Conservation (phyloP, 2,329 filamentous ascomycete species). For the Penicillium griseofulvum region DNA sequence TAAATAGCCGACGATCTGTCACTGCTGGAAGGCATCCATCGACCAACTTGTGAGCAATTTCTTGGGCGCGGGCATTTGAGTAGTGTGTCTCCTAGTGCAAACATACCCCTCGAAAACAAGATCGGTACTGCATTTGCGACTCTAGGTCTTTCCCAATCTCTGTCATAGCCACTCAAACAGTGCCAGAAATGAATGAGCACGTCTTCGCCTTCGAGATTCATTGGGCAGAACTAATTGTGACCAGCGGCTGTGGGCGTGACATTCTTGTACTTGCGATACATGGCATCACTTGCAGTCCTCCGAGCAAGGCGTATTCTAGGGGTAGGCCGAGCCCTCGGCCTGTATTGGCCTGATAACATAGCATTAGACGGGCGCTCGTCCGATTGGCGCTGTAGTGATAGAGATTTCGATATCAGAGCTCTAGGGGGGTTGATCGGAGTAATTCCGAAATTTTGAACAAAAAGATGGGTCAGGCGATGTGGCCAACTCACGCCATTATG, state of each 20-base stretch:
- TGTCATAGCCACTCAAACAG: constrained; percentile 32
- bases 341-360: too few species aligned
- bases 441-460: too few species aligned
- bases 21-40: constrained; percentile 43
- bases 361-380: too few species aligned
- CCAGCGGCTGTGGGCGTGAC: constrained; percentile 44
- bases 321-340: too few species aligned
- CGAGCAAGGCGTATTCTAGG: constrained; percentile 45
- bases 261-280: constrained; percentile 57
- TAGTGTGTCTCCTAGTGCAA: constrained; percentile 53
- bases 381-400: too few species aligned
- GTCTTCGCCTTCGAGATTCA: constrained; percentile 47
- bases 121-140: constrained; percentile 50
- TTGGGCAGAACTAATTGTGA: constrained; percentile 50
- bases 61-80: constrained; percentile 53
- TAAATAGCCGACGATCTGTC: too few species aligned
- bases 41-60: constrained; percentile 50
- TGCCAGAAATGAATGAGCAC: constrained; percentile 49
- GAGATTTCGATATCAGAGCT: too few species aligned
- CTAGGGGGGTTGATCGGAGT: too few species aligned
- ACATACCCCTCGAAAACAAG: constrained; percentile 58
- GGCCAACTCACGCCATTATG: too few species aligned
- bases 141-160: constrained; percentile 22
- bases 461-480: too few species aligned
- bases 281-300: constrained; percentile 45